A percentile compares a stretch with the other conserved stretches of the same genome.
Evolutionary conservation across 495 filamentous ascomycete species (phyloP).

Genomic region (Xylaria scruposa): DNA sequence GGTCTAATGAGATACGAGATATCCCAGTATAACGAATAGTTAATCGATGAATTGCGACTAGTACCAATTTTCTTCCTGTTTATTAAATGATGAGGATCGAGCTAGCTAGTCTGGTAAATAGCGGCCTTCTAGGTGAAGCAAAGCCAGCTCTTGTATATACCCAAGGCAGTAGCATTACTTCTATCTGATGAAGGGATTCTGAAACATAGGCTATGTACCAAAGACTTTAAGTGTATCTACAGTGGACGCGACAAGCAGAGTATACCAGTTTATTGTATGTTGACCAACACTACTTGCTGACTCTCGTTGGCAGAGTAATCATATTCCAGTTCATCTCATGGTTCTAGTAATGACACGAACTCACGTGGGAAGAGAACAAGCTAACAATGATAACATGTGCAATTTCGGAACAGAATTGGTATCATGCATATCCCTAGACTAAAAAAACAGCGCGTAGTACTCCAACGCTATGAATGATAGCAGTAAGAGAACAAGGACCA

Average conservation of each 20-base stretch:
- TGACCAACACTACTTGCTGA: no score
- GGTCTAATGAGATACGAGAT: slow-evolving; percentile 32
- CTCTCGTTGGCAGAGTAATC: no score
- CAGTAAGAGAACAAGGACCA: neutral
- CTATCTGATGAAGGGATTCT: no score
- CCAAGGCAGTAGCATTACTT: no score
- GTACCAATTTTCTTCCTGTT: neutral
- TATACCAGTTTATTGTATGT: neutral
- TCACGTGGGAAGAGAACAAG: no score
- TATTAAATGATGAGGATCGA: no score
- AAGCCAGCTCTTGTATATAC: no score
- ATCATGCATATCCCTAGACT: slow-evolving; percentile 20
- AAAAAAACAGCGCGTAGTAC: slow-evolving; percentile 1
- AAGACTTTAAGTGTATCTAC: neutral
- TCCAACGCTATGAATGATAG: slow-evolving; percentile 21
- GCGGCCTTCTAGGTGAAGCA: no score
- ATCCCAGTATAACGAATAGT: slow-evolving; percentile 30
- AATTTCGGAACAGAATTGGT: slow-evolving; percentile 18
- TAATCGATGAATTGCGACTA: slow-evolving; percentile 23
- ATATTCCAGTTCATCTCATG: no score
- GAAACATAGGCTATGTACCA: neutral
- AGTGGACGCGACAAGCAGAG: neutral
- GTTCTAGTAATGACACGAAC: no score
- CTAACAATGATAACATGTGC: neutral
- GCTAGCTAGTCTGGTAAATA: no score